These are phyloP conservation scores for Sporothrix humicola DNA, from an alignment of 2,329 filamentous ascomycete genomes.

Conservation along the genomic window DNA sequence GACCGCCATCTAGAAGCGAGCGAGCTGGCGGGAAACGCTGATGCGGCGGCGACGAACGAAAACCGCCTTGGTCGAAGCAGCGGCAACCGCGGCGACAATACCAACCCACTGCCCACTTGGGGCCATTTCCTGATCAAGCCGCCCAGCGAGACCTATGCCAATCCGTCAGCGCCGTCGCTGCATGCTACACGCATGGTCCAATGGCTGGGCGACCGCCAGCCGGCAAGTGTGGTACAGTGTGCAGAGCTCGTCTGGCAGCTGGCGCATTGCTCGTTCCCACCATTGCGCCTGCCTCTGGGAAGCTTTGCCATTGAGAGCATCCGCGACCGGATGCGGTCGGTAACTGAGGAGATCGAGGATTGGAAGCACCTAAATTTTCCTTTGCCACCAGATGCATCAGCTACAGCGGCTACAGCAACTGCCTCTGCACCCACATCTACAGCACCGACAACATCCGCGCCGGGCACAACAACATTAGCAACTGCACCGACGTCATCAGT, in stretches of 20 bases:
- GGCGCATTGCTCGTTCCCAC: conserved; percentile 92
- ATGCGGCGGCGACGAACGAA: not conserved
- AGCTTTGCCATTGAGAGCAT: conserved; percentile 97
- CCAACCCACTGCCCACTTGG: conserved; percentile 74
- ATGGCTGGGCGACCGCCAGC: conserved; percentile 91
- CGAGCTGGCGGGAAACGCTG: not conserved
- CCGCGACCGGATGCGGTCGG: conserved; percentile 81
- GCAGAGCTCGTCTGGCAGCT: conserved; percentile 94
- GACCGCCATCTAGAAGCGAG: conserved; percentile 52
- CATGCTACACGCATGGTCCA: conserved; percentile 91
- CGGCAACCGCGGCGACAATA: conserved; percentile 49
- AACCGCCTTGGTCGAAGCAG: not conserved
- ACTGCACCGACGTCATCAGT: not conserved
- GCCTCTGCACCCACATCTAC: conserved; percentile 38
- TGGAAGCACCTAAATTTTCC: conserved; percentile 86
- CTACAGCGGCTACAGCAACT: conserved; percentile 33
- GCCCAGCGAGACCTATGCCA: conserved; percentile 79
- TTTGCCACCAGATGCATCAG: conserved; percentile 47
- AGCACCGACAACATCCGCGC: conserved; percentile 32
- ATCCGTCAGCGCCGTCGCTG: conserved; percentile 78
- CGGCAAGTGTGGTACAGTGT: conserved; percentile 89
- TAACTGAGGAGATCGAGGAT: conserved; percentile 93
- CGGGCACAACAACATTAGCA: conserved; percentile 37
- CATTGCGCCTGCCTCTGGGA: conserved; percentile 82
- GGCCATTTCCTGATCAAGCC: conserved; percentile 92